Conservation (phyloP, 2,329 filamentous ascomycete species). For the Exophiala calicioides region DNA sequence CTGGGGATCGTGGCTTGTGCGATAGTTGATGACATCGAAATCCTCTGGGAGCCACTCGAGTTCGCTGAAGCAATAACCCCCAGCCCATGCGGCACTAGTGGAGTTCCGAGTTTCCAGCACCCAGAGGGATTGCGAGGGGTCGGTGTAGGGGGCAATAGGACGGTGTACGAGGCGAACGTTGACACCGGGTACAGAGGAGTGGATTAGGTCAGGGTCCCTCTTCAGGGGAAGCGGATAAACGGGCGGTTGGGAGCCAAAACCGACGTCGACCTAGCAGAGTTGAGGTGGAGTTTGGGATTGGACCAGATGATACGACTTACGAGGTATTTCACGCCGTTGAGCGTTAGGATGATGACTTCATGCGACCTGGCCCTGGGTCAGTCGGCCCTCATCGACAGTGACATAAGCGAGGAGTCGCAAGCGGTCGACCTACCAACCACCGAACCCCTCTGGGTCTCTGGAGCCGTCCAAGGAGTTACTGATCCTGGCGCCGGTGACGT, state of each 20-base stretch:
- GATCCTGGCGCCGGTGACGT: constrained; percentile 57
- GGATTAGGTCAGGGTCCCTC: constrained; percentile 29
- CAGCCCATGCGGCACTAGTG: constrained; percentile 49
- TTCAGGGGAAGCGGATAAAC: constrained; percentile 32
- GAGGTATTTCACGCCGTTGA: constrained; percentile 50
- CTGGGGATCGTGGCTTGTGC: constrained; percentile 50
- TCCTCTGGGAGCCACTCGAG: constrained; percentile 64
- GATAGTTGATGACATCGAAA: constrained; percentile 63
- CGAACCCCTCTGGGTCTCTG: constrained; percentile 41
- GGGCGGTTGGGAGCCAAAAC: constrained; percentile 33
- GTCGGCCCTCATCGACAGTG: background rate
- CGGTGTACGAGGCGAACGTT: constrained; percentile 57
- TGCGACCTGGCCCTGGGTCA: constrained; percentile 45
- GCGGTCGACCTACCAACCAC: constrained; percentile 46
- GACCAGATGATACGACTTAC: constrained; percentile 24
- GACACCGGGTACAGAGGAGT: constrained; percentile 54
- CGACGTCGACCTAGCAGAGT: constrained; percentile 12
- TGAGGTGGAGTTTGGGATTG: background rate
- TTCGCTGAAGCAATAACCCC: constrained; percentile 67
- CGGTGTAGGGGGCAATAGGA: constrained; percentile 37
- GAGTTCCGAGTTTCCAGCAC: constrained; percentile 23
- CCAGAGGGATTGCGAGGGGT: constrained; percentile 15
- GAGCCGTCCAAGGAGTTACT: constrained; percentile 39
- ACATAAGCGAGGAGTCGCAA: background rate
- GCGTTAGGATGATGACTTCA: constrained; percentile 62